These are phyloP conservation scores for Cryptosporidium viatorum DNA, from an alignment of 169 alveolate species.

Conservation along the genomic window DNA sequence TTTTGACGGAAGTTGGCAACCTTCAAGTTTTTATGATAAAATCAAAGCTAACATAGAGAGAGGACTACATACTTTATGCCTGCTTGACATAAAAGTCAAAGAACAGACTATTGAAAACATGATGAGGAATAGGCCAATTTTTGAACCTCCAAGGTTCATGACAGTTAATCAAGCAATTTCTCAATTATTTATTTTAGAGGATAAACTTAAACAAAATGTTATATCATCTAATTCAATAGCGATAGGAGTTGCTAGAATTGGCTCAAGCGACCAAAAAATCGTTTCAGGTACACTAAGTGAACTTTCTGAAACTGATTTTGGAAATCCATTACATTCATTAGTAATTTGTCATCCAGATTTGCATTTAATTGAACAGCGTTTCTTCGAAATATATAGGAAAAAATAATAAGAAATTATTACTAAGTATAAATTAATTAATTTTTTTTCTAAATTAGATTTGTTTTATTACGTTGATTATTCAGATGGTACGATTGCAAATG, in stretches of 20 bases:
- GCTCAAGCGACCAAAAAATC: conserved; percentile 88
- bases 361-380: conserved; percentile 92
- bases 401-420: background rate
- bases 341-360: conserved; percentile 91
- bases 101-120: conserved; percentile 96
- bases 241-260: conserved; percentile 95
- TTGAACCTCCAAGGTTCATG: conserved; percentile 95
- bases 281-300: conserved; percentile 87
- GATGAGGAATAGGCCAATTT: conserved; percentile 91
- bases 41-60: conserved; percentile 89
- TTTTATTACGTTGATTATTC: background rate
- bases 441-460: background rate
- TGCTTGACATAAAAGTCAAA: conserved; percentile 97
- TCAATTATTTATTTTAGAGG: conserved; percentile 90
- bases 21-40: conserved; percentile 95
- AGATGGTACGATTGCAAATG: conserved; percentile 67
- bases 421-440: background rate
- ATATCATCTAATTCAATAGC: conserved; percentile 84
- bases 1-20: conserved; percentile 97
- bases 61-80: conserved; percentile 95
- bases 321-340: conserved; percentile 95
- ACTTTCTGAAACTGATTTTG: conserved; percentile 88
- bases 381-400: conserved; percentile 75
- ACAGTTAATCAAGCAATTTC: conserved; percentile 90
- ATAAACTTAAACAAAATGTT: conserved; percentile 50